Evolutionary conservation across 805 yeast genomes (phyloP).

Genomic region (Candida xiaguanensis): DNA sequence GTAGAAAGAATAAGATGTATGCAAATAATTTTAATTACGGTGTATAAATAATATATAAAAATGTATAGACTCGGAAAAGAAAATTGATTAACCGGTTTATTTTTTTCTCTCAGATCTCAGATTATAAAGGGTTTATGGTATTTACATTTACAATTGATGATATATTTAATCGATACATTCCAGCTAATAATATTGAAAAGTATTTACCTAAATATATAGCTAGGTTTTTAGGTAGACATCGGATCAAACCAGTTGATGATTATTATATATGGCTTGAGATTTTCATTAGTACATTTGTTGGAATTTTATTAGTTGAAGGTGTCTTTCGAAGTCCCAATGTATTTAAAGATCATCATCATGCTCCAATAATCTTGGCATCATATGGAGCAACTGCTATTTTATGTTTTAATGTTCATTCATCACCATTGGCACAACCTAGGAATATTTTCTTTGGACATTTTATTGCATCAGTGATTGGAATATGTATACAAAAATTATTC

Average conservation of each 20-base stretch:
- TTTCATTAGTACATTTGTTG: conserved; percentile 43
- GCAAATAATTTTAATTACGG: conserved; percentile 14
- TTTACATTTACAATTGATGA: conserved; percentile 39
- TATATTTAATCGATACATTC: conserved; percentile 23
- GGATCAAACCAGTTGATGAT: conserved; percentile 29
- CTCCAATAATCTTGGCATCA: conserved; percentile 50
- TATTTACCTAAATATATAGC: conserved; percentile 30
- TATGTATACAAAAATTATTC: conserved; percentile 53
- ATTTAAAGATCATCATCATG: conserved; percentile 38
- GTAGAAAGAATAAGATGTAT: conserved; percentile 15
- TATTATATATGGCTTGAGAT: conserved; percentile 45
- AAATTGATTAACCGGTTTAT: no score
- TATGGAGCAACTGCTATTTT: conserved; percentile 65
- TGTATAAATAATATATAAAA: conserved; percentile 11
- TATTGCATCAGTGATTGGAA: conserved; percentile 49
- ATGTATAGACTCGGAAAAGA: background rate
- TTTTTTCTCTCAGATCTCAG: no score
- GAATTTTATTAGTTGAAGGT: conserved; percentile 44
- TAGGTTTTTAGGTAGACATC: conserved; percentile 39
- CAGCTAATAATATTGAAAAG: conserved; percentile 20
- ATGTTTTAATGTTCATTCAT: conserved; percentile 49
- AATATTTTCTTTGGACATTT: conserved; percentile 56
- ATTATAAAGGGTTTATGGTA: conserved; percentile 13
- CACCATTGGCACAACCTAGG: conserved; percentile 66
- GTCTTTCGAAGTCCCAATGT: conserved; percentile 36